Conservation (phyloP, 192 early-diverging fungal genomes). For the Endogone sp. region DNA sequence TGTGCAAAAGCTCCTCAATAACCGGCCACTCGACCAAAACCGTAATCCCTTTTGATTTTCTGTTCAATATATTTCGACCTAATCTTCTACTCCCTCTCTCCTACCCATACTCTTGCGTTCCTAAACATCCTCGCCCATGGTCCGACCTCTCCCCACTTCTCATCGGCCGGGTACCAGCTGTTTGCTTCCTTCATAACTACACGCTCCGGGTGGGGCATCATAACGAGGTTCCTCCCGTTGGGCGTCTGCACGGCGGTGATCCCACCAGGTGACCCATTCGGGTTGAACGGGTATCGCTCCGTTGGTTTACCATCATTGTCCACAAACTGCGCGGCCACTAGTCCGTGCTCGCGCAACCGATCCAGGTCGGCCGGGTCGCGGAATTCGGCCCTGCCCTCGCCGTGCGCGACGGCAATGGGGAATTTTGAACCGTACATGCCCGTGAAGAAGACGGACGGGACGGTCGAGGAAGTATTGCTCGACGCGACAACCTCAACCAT, state of each 20-base stretch:
- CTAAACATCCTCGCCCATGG: constrained; percentile 93
- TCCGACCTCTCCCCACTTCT: constrained; percentile 63
- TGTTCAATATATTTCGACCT: not conserved
- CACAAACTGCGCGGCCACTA: constrained; percentile 74
- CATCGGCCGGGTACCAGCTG: constrained; percentile 75
- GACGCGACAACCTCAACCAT: constrained; percentile 60
- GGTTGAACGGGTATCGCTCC: constrained; percentile 93
- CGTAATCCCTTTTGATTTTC: not conserved
- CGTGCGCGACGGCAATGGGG: constrained; percentile 96
- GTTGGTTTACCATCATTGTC: constrained; percentile 77
- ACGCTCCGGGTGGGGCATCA: constrained; percentile 99
- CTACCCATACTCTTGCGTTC: constrained; percentile 90
- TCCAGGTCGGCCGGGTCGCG: constrained; percentile 31
- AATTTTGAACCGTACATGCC: constrained; percentile 89
- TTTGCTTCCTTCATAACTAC: constrained; percentile 80
- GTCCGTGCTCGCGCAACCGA: constrained; percentile 38
- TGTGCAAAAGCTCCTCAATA: not conserved
- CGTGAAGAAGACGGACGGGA: constrained; percentile 72
- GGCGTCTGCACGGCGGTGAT: constrained; percentile 83
- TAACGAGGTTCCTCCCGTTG: constrained; percentile 85
- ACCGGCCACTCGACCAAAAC: not conserved
- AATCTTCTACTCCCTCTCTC: not conserved
- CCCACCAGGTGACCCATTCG: constrained; percentile 87
- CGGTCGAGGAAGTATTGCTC: constrained; percentile 14
- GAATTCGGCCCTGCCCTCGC: constrained; percentile 93